Evolutionary conservation across 2,329 filamentous ascomycete species (phyloP), one percentile per base, ranked within the genome.

Genomic region (Pseudogymnoascus sp.): DNA sequence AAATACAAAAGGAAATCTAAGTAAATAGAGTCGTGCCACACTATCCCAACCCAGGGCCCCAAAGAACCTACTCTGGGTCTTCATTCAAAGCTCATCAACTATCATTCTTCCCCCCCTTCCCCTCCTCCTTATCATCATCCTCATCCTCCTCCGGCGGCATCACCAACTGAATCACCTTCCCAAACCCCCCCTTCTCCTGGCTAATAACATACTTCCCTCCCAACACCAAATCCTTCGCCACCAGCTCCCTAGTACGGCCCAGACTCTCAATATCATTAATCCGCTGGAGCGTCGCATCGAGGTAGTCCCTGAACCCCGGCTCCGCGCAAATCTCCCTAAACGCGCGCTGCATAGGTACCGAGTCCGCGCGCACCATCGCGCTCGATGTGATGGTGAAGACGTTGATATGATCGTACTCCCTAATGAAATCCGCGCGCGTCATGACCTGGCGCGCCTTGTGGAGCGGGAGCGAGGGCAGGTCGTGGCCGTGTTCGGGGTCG

Each of bases 371-470:
- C 6, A 99, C 95, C 74, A 90, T 89, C 14, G 93, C 92, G 43
- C 84, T 83, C 65, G 88, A 91, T 66, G 96, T 93, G 71, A 99
- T 98, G 67, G 90, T 95, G 77, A 98, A 97, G 65, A 99, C 85
- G 74, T 98, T 98, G 66, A 95, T 85, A 68, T 95, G 90, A 77
- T 99, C 95, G 73, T 98, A 93, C 66, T 87, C 83, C 69, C 95
- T 87, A 71, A 98, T 93, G 75, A 98, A 99, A 76, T 99, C 95
- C 65, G 92, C 89, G 62, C 95, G 84, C 13, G 95, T 98, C 93
- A 97, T 97, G 74, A 97, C 89, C 76, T 97, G 84, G 67, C 93
- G 89, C 0, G 92, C 91, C 69, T 89, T 83, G 74, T 96, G 91
- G 63, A 96, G 85, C 0, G 90, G 86, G 67, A 92, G 89, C 43